Base-by-base conservation (phyloP, 2,329 filamentous ascomycete species). In the Pseudofabraea citricarpa region DNA sequence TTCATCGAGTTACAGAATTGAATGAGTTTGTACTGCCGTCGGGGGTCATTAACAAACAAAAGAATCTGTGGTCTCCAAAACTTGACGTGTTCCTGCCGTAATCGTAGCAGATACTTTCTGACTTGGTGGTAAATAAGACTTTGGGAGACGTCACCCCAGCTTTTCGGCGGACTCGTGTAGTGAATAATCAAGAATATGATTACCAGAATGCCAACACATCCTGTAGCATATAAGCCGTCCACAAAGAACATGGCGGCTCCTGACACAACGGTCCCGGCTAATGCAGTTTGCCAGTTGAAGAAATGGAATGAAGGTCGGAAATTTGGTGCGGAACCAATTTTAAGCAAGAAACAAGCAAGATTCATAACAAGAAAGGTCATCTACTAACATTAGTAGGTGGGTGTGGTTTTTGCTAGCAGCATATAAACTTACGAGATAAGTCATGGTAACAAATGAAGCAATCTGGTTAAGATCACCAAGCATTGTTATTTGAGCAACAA, bases 351-450 rank as follows among this genome's bases (percentile, higher is more conserved):
- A 54, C 88, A 94, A 6, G 89, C 89, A 7, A 94, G 66, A 51
- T 95, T 94, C 64, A 87, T 93, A 31, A 91, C 86, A 40, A 94
- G 77, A 57, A 94, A 95, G 0, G 89, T 95, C 84, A 94, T 91
- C 73, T 79, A 58, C n/a, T n/a, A n/a, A n/a, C n/a, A n/a, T n/a
- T n/a, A 40, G 58, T 40, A 15, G 40, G 31, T 10, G 33, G 24
- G 7, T 33, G 5, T n/a, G 22, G 16, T 21, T 32, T 10, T 12
- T 26, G 7, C 12, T 5, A 26, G 19, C 13, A n/a, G 16, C n/a
- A 15, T 5, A n/a, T 32, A 24, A 15, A 56, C 66, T 60, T 60
- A 77, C 77, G 57, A 93, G 79, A 59, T 93, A 94, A 13, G 87
- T 86, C 86, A 94, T 94, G 2, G 89, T 91, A 36, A 94, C 88